Base-by-base conservation (phyloP, 2,329 filamentous ascomycete species). In the Penicillium crustosum region DNA sequence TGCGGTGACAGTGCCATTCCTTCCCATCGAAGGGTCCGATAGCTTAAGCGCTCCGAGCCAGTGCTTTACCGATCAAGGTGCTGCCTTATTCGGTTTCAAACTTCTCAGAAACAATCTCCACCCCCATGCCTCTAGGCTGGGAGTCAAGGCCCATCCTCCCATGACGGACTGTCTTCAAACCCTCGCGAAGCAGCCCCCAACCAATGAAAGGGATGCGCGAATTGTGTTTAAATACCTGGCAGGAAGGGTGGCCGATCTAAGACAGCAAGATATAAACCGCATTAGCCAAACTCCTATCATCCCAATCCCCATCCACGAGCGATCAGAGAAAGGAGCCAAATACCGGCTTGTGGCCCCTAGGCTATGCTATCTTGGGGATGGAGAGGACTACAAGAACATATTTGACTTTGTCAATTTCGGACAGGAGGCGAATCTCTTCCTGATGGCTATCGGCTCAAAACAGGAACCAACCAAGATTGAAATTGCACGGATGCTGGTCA, bases 381-480 rank as follows among this genome's bases (percentile, higher is more conserved):
- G 83, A 52, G 79, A 84, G 55, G 82, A 87, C 64, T 99, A 95
- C 68, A 89, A 86, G 12, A 90, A 96, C 33, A 95, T 99, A 33
- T 96, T 99, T 65, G 92, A 97, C 71, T 99, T 97, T 74, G 93
- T 97, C 15, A 90, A 97, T 71, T 99, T 97, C 77, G 92, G 93
- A 0, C 78, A 82, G 35, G 87, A 93, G 70, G 93, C 91, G 2
- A 97, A 97, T 68, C 81, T 89, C 0, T 99, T 99, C 68, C 78
- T 99, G 19, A 85, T 92, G 66, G 90, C 90, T 61, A 91, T 93
- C 63, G 94, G 94, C 10, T 93, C 92, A 3, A 97, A 96, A 75
- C 87, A 86, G 61, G 93, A 99, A 73, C 94, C 94, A 4, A 95
- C 89, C 3, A 94, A 90, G 66, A 73, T 85, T 3, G 94, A 99